A percentile compares a stretch with the other conserved stretches of the same genome.
Evolutionary conservation across 1,139 yeast species (phyloP).

Genomic region (Geotrichum cucujoidarum): DNA sequence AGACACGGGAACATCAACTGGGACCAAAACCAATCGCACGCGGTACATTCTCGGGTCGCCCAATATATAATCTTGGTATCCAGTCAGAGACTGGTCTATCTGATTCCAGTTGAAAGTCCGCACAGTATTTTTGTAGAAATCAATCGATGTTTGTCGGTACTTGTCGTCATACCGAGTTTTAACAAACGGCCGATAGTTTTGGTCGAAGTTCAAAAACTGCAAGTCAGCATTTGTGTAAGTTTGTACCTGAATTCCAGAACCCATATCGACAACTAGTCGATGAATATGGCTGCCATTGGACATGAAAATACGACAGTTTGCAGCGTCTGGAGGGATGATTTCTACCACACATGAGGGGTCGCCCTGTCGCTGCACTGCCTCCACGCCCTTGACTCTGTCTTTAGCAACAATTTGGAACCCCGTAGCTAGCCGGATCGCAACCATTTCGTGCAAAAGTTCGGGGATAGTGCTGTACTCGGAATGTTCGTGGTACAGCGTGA

Average conservation of each 20-base stretch:
- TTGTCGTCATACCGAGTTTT: constrained; percentile 73
- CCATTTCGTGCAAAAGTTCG: constrained; percentile 79
- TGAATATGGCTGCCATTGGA: constrained; percentile 81
- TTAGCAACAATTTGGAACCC: constrained; percentile 92
- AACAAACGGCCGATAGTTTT: constrained; percentile 46
- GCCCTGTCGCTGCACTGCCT: constrained; percentile 52
- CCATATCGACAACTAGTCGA: constrained; percentile 65
- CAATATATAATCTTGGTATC: constrained; percentile 68
- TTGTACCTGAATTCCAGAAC: constrained; percentile 63
- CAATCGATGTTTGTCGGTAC: constrained; percentile 50
- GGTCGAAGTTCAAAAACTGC: constrained; percentile 20
- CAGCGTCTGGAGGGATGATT: constrained; percentile 41
- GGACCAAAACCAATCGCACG: constrained; percentile 75
- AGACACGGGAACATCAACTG: constrained; percentile 58
- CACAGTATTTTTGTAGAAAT: constrained; percentile 53
- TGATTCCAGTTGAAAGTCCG: constrained; percentile 80
- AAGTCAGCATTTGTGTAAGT: constrained; percentile 46
- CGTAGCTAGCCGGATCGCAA: constrained; percentile 69
- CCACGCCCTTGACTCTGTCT: constrained; percentile 58
- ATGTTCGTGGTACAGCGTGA: constrained; percentile 53
- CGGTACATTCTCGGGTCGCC: constrained; percentile 56
- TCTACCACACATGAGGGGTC: constrained; percentile 41
- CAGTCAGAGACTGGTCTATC: constrained; percentile 84
- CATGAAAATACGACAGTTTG: constrained; percentile 64
- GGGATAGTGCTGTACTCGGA: constrained; percentile 50